Evolutionary conservation across 179 eudicot genomes (phyloP), one percentile per base, ranked within the genome.

Genomic region (Patellifolia procumbens): DNA sequence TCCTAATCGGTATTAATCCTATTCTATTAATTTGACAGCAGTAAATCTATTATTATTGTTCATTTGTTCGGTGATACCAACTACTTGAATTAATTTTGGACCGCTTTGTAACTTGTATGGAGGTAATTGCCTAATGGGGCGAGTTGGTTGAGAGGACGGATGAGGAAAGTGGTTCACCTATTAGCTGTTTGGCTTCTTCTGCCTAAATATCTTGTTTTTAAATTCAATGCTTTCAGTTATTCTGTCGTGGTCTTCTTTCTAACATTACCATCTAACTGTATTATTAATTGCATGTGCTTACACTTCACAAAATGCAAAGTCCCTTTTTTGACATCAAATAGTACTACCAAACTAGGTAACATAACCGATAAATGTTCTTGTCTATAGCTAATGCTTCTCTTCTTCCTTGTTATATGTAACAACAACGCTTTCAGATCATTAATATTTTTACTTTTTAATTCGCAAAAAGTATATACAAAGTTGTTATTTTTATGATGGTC

Each of bases 251-350:
- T 7, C 28, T 16, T 7, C 2, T 3, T 58, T 39, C 8, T 5
- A 39, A 51, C n/a, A 42, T 65, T 26, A 35, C 10, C 32, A 42
- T 11, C 52, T 42, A 24, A 45, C 71, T 45, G 32, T 43, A 26
- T 67, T 67, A 67, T 42, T 43, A 15, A 4, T 24, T 32, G 71
- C 71, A 67, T 45, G n/a, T 67, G 71, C 42, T 9, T n/a, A 28
- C 31, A 22, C 28, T 26, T 10, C 10, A 63, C 68, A 63, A n/a
- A 67, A 24, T 20, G 7, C 70, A 65, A 67, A 5, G 71, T 43
- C 43, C 32, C 42, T 32, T 63, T 31, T 17, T 32, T 34, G 45
- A 7, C 67, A 5, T n/a, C n/a, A n/a, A n/a, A n/a, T n/a, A n/a
- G n/a, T n/a, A n/a, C n/a, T n/a, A n/a, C n/a, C n/a, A n/a, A n/a